Conservation (phyloP, 768 basidiomycete species). For the Russula virescens region DNA sequence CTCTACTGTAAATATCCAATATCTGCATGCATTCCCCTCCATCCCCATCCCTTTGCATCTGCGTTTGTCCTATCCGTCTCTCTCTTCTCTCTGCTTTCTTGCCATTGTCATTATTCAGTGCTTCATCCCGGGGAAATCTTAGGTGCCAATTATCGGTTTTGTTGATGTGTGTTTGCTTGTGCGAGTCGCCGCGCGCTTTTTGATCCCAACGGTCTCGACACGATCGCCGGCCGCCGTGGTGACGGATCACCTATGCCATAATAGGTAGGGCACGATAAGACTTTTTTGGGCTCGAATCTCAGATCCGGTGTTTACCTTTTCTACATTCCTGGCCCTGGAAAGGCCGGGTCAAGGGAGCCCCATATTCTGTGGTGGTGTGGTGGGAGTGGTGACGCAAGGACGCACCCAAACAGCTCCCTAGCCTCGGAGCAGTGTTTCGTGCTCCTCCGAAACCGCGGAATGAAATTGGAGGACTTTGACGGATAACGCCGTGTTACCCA, state of each 20-base stretch:
- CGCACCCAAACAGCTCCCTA: background rate
- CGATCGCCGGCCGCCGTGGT: conserved; percentile 5
- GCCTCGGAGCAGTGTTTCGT: too few species aligned
- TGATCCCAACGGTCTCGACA: conserved; percentile 1
- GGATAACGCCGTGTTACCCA: too few species aligned
- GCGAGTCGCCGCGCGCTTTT: conserved; percentile 3
- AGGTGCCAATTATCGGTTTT: conserved; percentile 19
- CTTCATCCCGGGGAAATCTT: conserved; percentile 16
- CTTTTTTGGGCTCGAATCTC: conserved; percentile 3
- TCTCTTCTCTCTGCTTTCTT: conserved; percentile 23
- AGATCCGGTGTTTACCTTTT: conserved; percentile 14
- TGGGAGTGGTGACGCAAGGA: background rate
- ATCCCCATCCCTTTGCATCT: conserved; percentile 24
- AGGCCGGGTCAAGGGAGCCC: background rate
- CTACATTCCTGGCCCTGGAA: background rate
- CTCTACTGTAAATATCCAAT: conserved; percentile 30
- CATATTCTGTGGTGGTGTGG: background rate
- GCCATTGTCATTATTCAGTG: conserved; percentile 16
- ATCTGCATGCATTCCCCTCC: conserved; percentile 26
- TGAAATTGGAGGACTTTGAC: too few species aligned
- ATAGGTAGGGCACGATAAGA: conserved; percentile 5
- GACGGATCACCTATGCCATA: background rate
- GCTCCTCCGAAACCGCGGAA: too few species aligned
- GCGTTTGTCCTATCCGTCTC: conserved; percentile 27
- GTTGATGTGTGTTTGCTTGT: conserved; percentile 5